phyloP scores from a whole-genome alignment of 345 rosid genomes.

The Passiflora organensis region DNA sequence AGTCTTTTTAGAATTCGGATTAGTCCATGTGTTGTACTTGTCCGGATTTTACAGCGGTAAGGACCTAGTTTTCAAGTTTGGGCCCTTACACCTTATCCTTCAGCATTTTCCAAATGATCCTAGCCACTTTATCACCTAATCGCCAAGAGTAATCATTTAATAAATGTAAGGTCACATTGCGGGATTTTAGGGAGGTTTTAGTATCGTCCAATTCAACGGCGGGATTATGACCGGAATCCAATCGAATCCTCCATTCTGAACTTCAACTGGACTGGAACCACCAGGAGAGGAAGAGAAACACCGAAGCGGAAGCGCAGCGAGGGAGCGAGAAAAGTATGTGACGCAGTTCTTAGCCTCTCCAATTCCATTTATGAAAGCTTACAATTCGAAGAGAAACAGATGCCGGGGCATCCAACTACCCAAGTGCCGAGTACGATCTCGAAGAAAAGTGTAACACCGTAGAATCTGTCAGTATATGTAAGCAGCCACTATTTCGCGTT shows the following conservation, averaged over 20 bases:
- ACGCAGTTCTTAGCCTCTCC: conserved; percentile 12
- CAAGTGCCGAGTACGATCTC: conserved; percentile 1
- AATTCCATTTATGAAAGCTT: background rate
- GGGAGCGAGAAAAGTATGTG: conserved; percentile 13
- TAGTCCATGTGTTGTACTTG: too few species aligned
- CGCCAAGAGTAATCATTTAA: conserved; percentile 3
- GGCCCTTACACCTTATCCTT: conserved; percentile 87
- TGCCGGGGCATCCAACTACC: background rate
- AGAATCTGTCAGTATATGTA: too few species aligned
- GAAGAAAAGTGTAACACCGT: conserved; percentile 19
- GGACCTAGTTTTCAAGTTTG: too few species aligned
- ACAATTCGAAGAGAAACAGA: conserved; percentile 15
- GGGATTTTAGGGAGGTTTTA: conserved; percentile 28
- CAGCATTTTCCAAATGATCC: conserved; percentile 81
- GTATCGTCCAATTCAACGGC: conserved; percentile 42
- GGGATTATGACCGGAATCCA: conserved; percentile 35
- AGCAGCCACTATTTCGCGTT: too few species aligned
- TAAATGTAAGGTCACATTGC: background rate
- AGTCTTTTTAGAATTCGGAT: too few species aligned
- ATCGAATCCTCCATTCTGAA: conserved; percentile 12
- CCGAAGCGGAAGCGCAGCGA: conserved; percentile 23
- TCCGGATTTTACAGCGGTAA: too few species aligned
- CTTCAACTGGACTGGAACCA: background rate
- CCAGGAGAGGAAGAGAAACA: conserved; percentile 22
- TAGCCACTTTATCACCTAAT: conserved; percentile 91